phyloP scores from a whole-genome alignment of 495 filamentous ascomycete species.

The Amphirosellinia nigrospora region DNA sequence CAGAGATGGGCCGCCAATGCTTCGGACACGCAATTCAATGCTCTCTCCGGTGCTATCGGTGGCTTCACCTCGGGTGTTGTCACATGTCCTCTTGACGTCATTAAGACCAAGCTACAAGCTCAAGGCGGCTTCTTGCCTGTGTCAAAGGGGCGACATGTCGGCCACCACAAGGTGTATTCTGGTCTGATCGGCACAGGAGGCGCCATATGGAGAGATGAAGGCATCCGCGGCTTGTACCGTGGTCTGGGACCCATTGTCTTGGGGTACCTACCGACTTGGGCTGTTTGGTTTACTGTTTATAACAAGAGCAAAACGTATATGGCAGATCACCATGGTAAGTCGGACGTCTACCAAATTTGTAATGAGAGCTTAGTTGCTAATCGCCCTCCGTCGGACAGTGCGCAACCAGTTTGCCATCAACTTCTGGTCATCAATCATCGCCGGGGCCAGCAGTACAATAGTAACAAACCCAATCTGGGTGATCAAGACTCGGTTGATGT shows the following conservation, averaged over 20 bases:
- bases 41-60: conserved; percentile 82
- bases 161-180: conserved; percentile 69
- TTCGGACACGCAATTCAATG: conserved; percentile 59
- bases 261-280: conserved; percentile 97
- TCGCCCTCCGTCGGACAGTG: conserved; percentile 24
- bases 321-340: conserved; percentile 68
- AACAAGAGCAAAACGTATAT: conserved; percentile 81
- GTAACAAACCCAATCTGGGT: conserved; percentile 99
- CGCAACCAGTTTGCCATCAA: conserved; percentile 55
- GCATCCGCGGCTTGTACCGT: conserved; percentile 88
- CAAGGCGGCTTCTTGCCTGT: conserved; percentile 76
- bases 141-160: conserved; percentile 50
- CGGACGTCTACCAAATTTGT: neutral
- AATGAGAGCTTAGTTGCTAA: neutral
- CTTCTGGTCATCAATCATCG: conserved; percentile 81
- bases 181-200: conserved; percentile 86
- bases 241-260: conserved; percentile 92
- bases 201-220: conserved; percentile 85
- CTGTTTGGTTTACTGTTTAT: conserved; percentile 96
- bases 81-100: conserved; percentile 97
- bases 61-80: conserved; percentile 92
- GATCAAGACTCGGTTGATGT: conserved; percentile 98
- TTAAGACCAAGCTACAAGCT: conserved; percentile 97
- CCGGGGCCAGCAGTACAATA: conserved; percentile 89
- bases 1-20: conserved; percentile 60